Evolutionary conservation across 1,284 basidiomycete genomes (phyloP).

Genomic region (Sanguinoderma infundibulare): DNA sequence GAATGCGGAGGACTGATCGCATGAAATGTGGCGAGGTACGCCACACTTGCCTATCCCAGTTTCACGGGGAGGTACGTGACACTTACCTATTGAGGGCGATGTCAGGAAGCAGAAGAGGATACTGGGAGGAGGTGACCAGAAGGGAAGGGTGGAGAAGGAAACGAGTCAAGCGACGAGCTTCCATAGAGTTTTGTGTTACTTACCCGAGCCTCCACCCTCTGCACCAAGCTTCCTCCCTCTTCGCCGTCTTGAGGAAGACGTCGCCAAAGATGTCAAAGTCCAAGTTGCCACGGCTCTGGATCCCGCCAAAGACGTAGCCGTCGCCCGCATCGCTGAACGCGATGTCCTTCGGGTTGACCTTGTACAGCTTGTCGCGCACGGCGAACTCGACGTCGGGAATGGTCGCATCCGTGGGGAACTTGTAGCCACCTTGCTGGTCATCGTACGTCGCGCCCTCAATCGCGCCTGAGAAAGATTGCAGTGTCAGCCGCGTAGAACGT

Average conservation of each 20-base stretch:
- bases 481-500: neutral
- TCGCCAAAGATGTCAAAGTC: conserved; percentile 44
- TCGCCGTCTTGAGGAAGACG: conserved; percentile 44
- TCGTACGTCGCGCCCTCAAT: conserved; percentile 40
- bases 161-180: too few species aligned
- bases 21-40: too few species aligned
- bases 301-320: conserved; percentile 35
- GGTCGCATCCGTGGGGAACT: conserved; percentile 37
- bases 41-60: too few species aligned
- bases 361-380: conserved; percentile 38
- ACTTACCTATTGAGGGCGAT: too few species aligned
- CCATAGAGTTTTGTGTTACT: too few species aligned
- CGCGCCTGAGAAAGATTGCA: conserved; percentile 12
- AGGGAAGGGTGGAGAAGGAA: too few species aligned
- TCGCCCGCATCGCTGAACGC: conserved; percentile 34
- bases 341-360: conserved; percentile 38
- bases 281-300: conserved; percentile 43
- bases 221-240: too few species aligned
- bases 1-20: conserved; percentile 59
- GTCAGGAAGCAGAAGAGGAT: too few species aligned
- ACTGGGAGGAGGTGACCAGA: too few species aligned
- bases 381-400: conserved; percentile 40
- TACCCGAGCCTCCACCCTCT: too few species aligned
- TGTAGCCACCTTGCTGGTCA: conserved; percentile 41
- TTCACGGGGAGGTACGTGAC: too few species aligned